A percentile compares a stretch with the other conserved stretches of the same genome.
phyloP scores from a whole-genome alignment of 108 stramenopile species.

The Aureococcus anophagefferens region DNA sequence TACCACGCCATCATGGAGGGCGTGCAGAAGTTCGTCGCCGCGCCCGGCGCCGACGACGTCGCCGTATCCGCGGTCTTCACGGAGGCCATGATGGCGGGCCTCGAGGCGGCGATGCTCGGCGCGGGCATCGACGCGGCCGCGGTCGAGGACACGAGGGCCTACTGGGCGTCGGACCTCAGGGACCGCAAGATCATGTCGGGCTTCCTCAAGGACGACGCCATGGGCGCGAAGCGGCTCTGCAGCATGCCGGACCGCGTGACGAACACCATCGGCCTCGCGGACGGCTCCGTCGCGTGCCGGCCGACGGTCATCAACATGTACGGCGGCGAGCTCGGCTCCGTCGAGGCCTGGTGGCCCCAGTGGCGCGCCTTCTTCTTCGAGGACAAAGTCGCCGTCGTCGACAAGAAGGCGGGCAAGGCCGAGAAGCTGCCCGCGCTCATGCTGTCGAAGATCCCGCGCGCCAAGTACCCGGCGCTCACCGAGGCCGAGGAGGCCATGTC shows the following conservation, averaged over 20 bases:
- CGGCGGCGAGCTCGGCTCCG: background rate
- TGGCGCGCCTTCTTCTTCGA: constrained; percentile 15
- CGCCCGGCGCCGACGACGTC: constrained; percentile 9
- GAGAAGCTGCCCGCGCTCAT: constrained; percentile 27
- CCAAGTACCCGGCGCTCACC: constrained; percentile 28
- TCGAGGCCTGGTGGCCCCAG: constrained; percentile 17
- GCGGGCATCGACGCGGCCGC: background rate
- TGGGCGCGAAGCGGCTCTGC: constrained; percentile 24
- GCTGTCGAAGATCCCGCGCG: constrained; percentile 8
- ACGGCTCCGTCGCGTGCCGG: constrained; percentile 6
- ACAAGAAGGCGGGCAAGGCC: constrained; percentile 21
- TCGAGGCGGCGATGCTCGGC: too few species aligned
- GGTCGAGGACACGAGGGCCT: background rate
- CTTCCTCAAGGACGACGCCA: constrained; percentile 19
- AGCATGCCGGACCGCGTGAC: constrained; percentile 32
- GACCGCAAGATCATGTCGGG: constrained; percentile 17
- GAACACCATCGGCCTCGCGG: constrained; percentile 18
- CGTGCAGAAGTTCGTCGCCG: constrained; percentile 15
- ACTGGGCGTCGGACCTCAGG: constrained; percentile 12
- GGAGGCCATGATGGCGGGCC: constrained; percentile 9
- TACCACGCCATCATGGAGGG: constrained; percentile 21
- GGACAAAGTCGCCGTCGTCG: too few species aligned
- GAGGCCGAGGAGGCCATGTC: constrained; percentile 19
- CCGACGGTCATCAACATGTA: constrained; percentile 33
- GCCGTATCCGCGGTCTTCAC: constrained; percentile 12